Evolutionary conservation across 192 early-diverging fungal genomes (phyloP).

Genomic region (Piromyces finnis): DNA sequence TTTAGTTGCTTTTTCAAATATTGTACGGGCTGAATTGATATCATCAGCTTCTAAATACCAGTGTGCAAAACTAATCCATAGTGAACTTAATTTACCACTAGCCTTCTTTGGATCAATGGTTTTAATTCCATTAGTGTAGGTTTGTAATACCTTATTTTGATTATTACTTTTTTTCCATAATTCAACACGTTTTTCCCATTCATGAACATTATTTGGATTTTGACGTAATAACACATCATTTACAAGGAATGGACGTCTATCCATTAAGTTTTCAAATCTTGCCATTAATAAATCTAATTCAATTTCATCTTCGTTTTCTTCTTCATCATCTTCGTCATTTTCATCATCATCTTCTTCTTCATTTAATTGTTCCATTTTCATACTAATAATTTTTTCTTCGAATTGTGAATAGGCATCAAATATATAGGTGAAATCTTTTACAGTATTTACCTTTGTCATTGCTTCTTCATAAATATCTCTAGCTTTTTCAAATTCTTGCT

Average conservation of each 20-base stretch:
- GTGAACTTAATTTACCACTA: constrained; percentile 50
- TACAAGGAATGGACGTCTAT: constrained; percentile 76
- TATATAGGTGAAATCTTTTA: constrained; percentile 83
- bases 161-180: constrained; percentile 29
- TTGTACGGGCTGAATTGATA: constrained; percentile 25
- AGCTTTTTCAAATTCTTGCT: constrained; percentile 64
- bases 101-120: constrained; percentile 62
- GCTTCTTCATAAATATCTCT: constrained; percentile 91
- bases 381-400: constrained; percentile 59
- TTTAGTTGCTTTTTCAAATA: constrained; percentile 67
- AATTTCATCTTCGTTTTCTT: constrained; percentile 25
- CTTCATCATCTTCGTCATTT: constrained; percentile 16
- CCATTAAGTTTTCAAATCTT: constrained; percentile 80
- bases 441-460: constrained; percentile 51
- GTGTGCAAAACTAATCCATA: constrained; percentile 76
- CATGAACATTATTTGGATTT: constrained; percentile 73
- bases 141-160: constrained; percentile 35
- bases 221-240: constrained; percentile 83
- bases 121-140: constrained; percentile 50
- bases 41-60: constrained; percentile 47
- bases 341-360: constrained; percentile 9
- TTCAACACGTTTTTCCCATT: constrained; percentile 76
- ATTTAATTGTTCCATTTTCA: constrained; percentile 51
- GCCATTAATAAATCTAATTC: constrained; percentile 67
- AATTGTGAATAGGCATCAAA: constrained; percentile 94